Percentiles rank a stretch among this genome's conserved stretches.
Conservation (phyloP, 2,329 filamentous ascomycete species). For the Didymosphaeria variabile region DNA sequence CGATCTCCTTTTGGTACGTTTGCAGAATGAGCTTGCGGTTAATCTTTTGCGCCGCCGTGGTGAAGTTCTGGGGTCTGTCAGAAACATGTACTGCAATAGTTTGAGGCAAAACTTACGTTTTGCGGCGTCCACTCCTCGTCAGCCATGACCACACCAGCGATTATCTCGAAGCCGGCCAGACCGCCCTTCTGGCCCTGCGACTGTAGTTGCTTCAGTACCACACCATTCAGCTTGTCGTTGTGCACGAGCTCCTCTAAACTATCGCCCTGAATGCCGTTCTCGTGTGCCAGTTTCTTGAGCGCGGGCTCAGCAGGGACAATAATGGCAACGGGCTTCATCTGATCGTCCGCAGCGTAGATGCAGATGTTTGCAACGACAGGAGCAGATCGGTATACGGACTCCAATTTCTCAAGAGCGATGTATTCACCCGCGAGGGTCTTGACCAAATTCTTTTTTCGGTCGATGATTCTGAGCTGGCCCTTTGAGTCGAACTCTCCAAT, state of each 20-base stretch:
- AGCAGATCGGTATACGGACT: constrained; percentile 85
- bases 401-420: constrained; percentile 93
- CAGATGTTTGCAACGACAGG: constrained; percentile 87
- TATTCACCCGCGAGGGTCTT: constrained; percentile 97
- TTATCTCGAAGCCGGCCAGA: constrained; percentile 74
- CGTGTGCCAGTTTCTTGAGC: constrained; percentile 64
- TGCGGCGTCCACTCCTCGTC: constrained; percentile 90
- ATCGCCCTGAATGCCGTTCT: constrained; percentile 70
- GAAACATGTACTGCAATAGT: constrained; percentile 11
- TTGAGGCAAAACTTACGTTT: constrained; percentile 69
- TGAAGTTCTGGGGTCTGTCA: constrained; percentile 53
- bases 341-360: constrained; percentile 79
- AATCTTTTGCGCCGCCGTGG: constrained; percentile 63
- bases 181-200: constrained; percentile 71
- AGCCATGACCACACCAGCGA: constrained; percentile 78
- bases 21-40: constrained; percentile 61
- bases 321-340: constrained; percentile 82
- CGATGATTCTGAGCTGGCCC: constrained; percentile 86
- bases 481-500: constrained; percentile 86
- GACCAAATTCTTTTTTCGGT: constrained; percentile 97
- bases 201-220: constrained; percentile 76
- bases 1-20: constrained; percentile 61
- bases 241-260: constrained; percentile 73
- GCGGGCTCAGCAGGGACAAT: constrained; percentile 70
- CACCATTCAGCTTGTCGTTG: constrained; percentile 69